Conservation (phyloP, 2,329 filamentous ascomycete genomes). For the Pestalotiopsis sp. region DNA sequence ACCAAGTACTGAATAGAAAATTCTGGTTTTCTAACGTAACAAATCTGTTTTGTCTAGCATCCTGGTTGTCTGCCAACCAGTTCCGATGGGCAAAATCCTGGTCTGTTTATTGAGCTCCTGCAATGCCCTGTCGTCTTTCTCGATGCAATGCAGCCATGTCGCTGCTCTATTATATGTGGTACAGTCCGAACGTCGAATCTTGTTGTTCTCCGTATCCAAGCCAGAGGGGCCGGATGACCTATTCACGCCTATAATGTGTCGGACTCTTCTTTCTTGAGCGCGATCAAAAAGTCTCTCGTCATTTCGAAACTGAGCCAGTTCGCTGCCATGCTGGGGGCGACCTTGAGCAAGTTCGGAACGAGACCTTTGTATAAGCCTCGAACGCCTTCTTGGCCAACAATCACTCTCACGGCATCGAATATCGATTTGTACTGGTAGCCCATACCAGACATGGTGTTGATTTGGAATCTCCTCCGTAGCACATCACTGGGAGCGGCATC, state of each 20-base stretch:
- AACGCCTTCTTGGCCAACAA: slow-evolving; percentile 81
- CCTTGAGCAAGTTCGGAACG: slow-evolving; percentile 91
- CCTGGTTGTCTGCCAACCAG: not conserved
- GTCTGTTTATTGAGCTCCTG: not conserved
- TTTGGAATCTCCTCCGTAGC: slow-evolving; percentile 89
- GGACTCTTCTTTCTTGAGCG: slow-evolving; percentile 50
- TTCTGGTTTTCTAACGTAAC: not conserved
- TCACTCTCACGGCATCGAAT: slow-evolving; percentile 78
- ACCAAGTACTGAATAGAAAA: slow-evolving; percentile 1
- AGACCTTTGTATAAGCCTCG: slow-evolving; percentile 94
- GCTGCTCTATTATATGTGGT: slow-evolving; percentile 12
- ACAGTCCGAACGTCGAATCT: not conserved
- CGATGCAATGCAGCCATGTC: slow-evolving; percentile 4
- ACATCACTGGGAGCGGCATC: slow-evolving; percentile 67
- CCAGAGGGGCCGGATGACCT: not conserved
- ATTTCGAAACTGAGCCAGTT: slow-evolving; percentile 98
- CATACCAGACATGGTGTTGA: slow-evolving; percentile 99
- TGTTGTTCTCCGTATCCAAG: slow-evolving; percentile 4
- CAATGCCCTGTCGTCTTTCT: not conserved
- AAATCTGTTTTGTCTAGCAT: not conserved
- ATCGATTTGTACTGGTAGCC: slow-evolving; percentile 94
- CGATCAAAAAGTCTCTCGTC: slow-evolving; percentile 82
- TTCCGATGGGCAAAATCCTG: not conserved
- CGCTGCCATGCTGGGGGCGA: slow-evolving; percentile 97
- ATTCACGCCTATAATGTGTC: slow-evolving; percentile 11